phyloP scores from a whole-genome alignment of 2,329 filamentous ascomycete species.

The Cordyceps cateniannulata region DNA sequence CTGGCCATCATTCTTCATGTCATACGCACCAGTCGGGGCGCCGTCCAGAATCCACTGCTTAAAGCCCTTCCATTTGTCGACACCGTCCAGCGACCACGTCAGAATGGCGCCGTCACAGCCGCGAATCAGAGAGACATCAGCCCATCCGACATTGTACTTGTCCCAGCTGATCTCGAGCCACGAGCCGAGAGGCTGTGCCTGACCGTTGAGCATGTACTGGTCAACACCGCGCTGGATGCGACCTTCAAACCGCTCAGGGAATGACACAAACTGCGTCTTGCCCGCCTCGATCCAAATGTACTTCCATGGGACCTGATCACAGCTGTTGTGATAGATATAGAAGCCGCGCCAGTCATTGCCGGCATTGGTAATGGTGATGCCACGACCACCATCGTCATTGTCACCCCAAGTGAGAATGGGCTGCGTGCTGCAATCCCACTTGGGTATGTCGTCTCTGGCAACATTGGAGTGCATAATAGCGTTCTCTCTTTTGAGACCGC shows the following conservation, averaged over 20 bases:
- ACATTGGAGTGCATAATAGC: background rate
- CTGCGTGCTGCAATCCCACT: background rate
- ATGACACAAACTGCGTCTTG: constrained; percentile 20
- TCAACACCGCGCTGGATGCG: constrained; percentile 22
- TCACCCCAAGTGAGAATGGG: constrained; percentile 10
- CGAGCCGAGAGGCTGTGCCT: constrained; percentile 20
- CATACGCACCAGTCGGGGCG: constrained; percentile 16
- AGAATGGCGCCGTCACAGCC: constrained; percentile 22
- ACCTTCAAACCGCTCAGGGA: constrained; percentile 21
- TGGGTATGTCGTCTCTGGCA: background rate
- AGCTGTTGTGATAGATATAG: constrained; percentile 21
- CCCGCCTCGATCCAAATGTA: constrained; percentile 21
- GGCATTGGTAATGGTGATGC: constrained; percentile 7
- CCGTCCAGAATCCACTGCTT: constrained; percentile 19
- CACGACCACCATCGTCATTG: constrained; percentile 9
- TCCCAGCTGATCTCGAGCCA: constrained; percentile 23
- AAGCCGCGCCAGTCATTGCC: constrained; percentile 10
- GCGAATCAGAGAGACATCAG: constrained; percentile 23
- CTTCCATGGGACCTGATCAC: constrained; percentile 22
- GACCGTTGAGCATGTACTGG: constrained; percentile 19
- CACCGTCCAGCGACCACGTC: constrained; percentile 18
- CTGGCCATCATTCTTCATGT: constrained; percentile 12
- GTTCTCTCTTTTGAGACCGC: background rate
- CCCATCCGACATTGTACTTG: constrained; percentile 18
- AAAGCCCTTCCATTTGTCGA: constrained; percentile 21